Conservation (phyloP, 179 eudicot genomes). For the Amaranthus tricolor region DNA sequence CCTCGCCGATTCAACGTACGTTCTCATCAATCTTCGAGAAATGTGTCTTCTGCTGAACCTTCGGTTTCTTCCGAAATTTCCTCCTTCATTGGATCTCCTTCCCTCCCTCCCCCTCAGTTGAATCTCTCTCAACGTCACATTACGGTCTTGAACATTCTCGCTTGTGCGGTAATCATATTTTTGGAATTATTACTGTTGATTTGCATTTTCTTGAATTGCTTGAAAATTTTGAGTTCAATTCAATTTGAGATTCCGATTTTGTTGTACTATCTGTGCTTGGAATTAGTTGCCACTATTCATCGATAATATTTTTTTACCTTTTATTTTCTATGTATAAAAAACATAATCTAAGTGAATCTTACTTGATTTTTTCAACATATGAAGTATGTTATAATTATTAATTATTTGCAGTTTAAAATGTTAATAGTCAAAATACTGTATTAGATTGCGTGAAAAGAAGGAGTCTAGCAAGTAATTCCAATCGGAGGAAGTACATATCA, state of each 20-base stretch:
- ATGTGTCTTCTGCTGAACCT: constrained; percentile 39
- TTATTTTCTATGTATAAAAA: no score
- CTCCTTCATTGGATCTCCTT: constrained; percentile 51
- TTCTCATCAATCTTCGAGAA: constrained; percentile 30
- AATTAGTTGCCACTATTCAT: no score
- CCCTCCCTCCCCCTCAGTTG: constrained; percentile 37
- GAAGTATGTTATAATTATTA: no score
- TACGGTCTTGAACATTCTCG: constrained; percentile 47
- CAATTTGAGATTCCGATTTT: not conserved
- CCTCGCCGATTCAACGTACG: constrained; percentile 32
- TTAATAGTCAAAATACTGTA: no score
- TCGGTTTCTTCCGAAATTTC: constrained; percentile 41
- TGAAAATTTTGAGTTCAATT: not conserved
- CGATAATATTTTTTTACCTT: no score
- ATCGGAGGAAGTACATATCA: not conserved
- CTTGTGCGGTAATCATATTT: constrained; percentile 49
- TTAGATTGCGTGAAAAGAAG: no score
- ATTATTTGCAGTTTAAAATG: no score
- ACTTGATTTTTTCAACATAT: no score
- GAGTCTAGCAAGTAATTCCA: no score
- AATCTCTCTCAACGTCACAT: constrained; percentile 59
- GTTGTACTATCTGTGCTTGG: not conserved
- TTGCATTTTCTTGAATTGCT: not conserved
- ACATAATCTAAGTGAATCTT: no score
- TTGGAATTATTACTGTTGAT: not conserved